These are phyloP conservation scores for Cladophialophora carrionii DNA, from an alignment of 2,329 filamentous ascomycete genomes.

Conservation along the genomic window DNA sequence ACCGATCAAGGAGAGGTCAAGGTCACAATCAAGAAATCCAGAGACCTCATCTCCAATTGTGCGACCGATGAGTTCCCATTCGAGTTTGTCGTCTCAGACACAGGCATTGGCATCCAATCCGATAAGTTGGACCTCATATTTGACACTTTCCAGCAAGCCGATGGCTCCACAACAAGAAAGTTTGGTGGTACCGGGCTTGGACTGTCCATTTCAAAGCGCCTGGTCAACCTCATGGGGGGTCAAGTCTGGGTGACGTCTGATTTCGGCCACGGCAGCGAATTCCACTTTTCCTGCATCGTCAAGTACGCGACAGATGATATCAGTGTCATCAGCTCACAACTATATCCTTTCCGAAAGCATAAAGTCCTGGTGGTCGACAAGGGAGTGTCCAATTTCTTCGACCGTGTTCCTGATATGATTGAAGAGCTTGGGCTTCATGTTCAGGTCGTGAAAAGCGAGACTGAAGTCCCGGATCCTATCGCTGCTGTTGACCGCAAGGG, in stretches of 20 bases:
- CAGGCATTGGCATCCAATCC: conserved; percentile 91
- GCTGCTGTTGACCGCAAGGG: conserved; percentile 54
- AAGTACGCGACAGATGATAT: conserved; percentile 80
- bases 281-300: conserved; percentile 94
- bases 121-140: conserved; percentile 98
- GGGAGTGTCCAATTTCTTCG: conserved; percentile 74
- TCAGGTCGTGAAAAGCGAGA: conserved; percentile 77
- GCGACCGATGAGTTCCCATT: conserved; percentile 81
- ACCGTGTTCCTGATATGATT: conserved; percentile 78
- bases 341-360: conserved; percentile 88
- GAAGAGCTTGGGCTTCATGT: conserved; percentile 77
- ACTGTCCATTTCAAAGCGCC: conserved; percentile 89
- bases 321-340: conserved; percentile 75
- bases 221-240: conserved; percentile 95
- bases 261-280: conserved; percentile 87
- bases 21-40: conserved; percentile 78
- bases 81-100: conserved; percentile 94
- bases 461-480: conserved; percentile 63
- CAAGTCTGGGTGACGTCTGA: conserved; percentile 95
- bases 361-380: conserved; percentile 95
- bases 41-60: conserved; percentile 58
- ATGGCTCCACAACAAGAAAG: conserved; percentile 92
- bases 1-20: conserved; percentile 96
- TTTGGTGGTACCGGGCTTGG: conserved; percentile 95
- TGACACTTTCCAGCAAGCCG: conserved; percentile 97